Evolutionary conservation across 2,329 filamentous ascomycete species (phyloP).

Genomic region (Fusarium mangiferae): DNA sequence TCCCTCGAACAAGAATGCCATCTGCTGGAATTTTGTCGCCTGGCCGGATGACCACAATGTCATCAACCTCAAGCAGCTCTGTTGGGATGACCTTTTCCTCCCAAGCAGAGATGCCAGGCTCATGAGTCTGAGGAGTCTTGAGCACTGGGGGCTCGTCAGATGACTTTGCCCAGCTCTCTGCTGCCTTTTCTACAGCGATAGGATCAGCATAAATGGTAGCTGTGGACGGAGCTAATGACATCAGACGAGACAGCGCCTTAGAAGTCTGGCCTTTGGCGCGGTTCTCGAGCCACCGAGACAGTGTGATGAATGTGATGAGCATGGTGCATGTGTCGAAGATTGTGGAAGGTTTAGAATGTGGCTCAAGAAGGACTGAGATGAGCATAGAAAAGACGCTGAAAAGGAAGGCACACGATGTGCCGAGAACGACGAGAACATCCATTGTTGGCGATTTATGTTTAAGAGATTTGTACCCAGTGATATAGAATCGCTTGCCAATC

Average conservation of each 20-base stretch:
- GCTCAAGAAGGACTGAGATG: slow-evolving; percentile 77
- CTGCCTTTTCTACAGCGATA: slow-evolving; percentile 92
- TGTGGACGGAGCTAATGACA: slow-evolving; percentile 97
- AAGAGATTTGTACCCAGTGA: slow-evolving; percentile 89
- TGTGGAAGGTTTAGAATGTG: slow-evolving; percentile 83
- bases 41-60: slow-evolving; percentile 91
- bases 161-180: slow-evolving; percentile 74
- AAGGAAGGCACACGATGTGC: slow-evolving; percentile 96
- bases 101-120: slow-evolving; percentile 66
- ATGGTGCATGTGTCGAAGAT: slow-evolving; percentile 99
- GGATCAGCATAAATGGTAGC: slow-evolving; percentile 96
- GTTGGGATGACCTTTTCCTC: slow-evolving; percentile 88
- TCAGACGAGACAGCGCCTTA: slow-evolving; percentile 89
- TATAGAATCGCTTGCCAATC: slow-evolving; percentile 92
- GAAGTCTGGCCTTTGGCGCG: slow-evolving; percentile 95
- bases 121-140: slow-evolving; percentile 11
- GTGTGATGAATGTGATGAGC: slow-evolving; percentile 94
- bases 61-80: slow-evolving; percentile 91
- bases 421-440: slow-evolving; percentile 94
- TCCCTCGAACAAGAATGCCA: slow-evolving; percentile 84
- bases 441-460: slow-evolving; percentile 94
- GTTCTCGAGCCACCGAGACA: slow-evolving; percentile 95
- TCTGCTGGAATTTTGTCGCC: slow-evolving; percentile 98
- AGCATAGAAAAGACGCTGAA: slow-evolving; percentile 91
- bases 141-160: slow-evolving; percentile 11